phyloP scores from a whole-genome alignment of 208 protist genomes.

The Crithidia mellificae region DNA sequence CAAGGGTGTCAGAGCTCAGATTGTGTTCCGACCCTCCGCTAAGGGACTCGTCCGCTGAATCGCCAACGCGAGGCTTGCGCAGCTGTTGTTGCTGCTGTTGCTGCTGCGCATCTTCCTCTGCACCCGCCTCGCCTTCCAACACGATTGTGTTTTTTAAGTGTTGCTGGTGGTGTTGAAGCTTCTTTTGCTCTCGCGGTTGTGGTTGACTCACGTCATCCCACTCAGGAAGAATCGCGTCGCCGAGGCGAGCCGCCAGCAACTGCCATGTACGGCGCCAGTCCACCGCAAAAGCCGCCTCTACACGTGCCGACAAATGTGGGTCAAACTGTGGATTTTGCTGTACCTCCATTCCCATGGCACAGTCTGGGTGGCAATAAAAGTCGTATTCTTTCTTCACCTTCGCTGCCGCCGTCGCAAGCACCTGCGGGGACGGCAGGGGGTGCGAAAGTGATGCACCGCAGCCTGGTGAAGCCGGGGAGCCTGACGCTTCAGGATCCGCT shows the following conservation, averaged over 20 bases:
- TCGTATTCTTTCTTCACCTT: constrained; percentile 22
- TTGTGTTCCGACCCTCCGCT: too few species aligned
- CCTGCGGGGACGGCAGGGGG: constrained; percentile 14
- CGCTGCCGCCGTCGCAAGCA: constrained; percentile 13
- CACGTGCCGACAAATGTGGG: constrained; percentile 31
- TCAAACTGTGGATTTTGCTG: constrained; percentile 53
- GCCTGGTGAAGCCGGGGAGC: not conserved
- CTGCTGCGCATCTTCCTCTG: not conserved
- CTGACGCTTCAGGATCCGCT: too few species aligned
- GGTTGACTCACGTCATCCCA: not conserved
- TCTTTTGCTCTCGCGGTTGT: too few species aligned
- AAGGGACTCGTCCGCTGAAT: too few species aligned
- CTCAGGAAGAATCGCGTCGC: not conserved
- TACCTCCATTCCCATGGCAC: constrained; percentile 51
- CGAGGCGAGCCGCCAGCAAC: constrained; percentile 3
- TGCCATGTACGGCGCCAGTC: constrained; percentile 38
- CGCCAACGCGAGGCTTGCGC: too few species aligned
- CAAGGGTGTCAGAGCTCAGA: not conserved
- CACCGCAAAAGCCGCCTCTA: constrained; percentile 39
- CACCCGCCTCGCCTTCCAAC: too few species aligned
- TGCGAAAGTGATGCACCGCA: not conserved
- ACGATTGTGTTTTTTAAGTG: too few species aligned
- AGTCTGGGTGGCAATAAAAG: constrained; percentile 60
- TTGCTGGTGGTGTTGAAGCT: too few species aligned
- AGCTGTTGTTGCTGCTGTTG: too few species aligned